Base-by-base conservation (phyloP, 805 yeast genomes). In the Priceomyces melissophilus region DNA sequence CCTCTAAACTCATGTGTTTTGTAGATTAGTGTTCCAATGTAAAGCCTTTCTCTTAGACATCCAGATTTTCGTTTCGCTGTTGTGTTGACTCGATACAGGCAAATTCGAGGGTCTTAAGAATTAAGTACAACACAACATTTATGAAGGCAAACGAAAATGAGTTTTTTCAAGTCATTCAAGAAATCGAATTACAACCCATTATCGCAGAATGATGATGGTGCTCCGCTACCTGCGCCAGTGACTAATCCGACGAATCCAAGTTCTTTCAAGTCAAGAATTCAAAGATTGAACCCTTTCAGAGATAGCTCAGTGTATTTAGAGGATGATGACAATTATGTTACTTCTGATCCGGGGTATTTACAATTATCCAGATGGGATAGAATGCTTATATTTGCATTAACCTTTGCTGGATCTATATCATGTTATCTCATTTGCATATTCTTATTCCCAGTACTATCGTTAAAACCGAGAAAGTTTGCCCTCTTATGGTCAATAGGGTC, bases 401-500 rank as follows among this genome's bases (percentile, higher is more conserved):
- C 73, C 0, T 69, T 70, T 47, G 74, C 63, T 3, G 75, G 75
- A 1, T 60, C 71, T 1, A 48, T 59, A 7, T 60, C 65, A 35
- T 70, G 75, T 46, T 70, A 69, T 46, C 37, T 65, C 39, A 68
- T 70, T 33, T 70, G 74, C 49, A 60, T 67, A 34, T 70, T 69
- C 43, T 55, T 69, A 38, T 69, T 67, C 57, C 75, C 75, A 4
- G 60, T 71, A 23, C 54, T 71, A 35, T 52, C 67, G 20, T 52
- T 69, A 35, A 70, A 66, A 49, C 76, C 76, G 2, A 52, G 72
- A 32, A 71, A 69, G 47, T 70, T 71, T 55, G 75, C 75, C 20
- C 47, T 71, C n/a, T 55, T 71, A 39, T 71, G 76, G 75, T 68
- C 75, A 8, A 49, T 69, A 30, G 76, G 76, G 2, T 67, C 73